Conservation (phyloP, 495 filamentous ascomycete genomes). For the Penicillium tannophilum region DNA sequence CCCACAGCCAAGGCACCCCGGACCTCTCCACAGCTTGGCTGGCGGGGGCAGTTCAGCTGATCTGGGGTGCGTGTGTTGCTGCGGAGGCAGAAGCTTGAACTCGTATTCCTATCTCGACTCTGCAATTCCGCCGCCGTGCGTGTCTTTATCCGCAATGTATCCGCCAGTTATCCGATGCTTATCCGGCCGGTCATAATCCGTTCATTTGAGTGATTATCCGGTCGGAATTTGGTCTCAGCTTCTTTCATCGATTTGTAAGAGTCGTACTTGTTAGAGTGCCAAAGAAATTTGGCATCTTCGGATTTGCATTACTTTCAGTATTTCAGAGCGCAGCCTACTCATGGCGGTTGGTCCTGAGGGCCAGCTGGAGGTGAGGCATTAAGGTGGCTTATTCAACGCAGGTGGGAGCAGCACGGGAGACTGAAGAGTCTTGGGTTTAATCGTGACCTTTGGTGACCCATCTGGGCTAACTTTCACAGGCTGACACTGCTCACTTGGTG, state of each 20-base stretch:
- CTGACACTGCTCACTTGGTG: too few species aligned
- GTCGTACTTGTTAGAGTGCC: too few species aligned
- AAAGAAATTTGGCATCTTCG: too few species aligned
- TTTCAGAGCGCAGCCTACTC: too few species aligned
- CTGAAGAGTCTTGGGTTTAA: conserved; percentile 31
- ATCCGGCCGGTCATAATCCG: not conserved
- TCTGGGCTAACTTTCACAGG: conserved; percentile 2
- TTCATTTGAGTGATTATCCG: not conserved
- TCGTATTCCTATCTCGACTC: too few species aligned
- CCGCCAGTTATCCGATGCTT: not conserved
- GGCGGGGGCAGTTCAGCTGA: not conserved
- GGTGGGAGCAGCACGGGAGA: conserved; percentile 30
- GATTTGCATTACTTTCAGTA: too few species aligned
- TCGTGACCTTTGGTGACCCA: conserved; percentile 17
- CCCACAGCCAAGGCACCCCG: conserved; percentile 1
- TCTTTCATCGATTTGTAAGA: too few species aligned
- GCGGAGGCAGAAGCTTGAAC: too few species aligned
- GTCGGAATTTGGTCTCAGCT: not conserved
- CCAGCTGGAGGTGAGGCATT: conserved; percentile 23
- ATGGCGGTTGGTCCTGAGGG: conserved; percentile 33
- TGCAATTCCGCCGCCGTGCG: not conserved
- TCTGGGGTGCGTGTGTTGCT: not conserved
- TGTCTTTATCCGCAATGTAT: not conserved
- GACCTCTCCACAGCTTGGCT: not conserved
- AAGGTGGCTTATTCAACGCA: conserved; percentile 26